These are phyloP conservation scores for Moricandia moricandioides DNA, from an alignment of 345 rosid genomes.

Conservation along the genomic window DNA sequence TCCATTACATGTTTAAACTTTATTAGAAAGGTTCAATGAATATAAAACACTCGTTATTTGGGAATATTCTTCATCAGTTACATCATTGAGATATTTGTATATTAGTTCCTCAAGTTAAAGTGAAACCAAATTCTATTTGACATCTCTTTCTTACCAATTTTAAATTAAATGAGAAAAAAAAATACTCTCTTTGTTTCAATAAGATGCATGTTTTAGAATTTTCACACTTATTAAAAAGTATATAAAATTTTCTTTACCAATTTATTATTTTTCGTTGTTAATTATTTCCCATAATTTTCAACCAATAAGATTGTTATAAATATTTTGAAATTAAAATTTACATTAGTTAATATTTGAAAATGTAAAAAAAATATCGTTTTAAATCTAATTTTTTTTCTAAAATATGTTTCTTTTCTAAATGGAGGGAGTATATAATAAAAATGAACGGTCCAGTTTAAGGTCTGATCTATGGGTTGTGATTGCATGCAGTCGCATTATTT, in stretches of 20 bases:
- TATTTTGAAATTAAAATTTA: no score
- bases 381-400: no score
- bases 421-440: not conserved
- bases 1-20: conserved; percentile 23
- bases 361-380: no score
- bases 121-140: not conserved
- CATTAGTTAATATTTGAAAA: no score
- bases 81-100: conserved; percentile 18
- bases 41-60: conserved; percentile 25
- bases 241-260: no score
- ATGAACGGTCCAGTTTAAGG: conserved; percentile 28
- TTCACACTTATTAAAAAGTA: no score
- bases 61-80: conserved; percentile 30
- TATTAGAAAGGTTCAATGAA: conserved; percentile 23
- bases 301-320: no score
- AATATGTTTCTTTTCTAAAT: no score
- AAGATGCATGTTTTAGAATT: no score
- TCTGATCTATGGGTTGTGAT: conserved; percentile 23
- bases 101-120: conserved; percentile 3
- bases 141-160: conserved; percentile 20
- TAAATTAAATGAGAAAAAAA: not conserved
- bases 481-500: conserved; percentile 27
- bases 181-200: no score
- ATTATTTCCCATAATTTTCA: no score
- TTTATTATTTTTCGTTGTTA: no score